Conservation (phyloP, 2,329 filamentous ascomycete species). For the Zymoseptoria pseudotritici region DNA sequence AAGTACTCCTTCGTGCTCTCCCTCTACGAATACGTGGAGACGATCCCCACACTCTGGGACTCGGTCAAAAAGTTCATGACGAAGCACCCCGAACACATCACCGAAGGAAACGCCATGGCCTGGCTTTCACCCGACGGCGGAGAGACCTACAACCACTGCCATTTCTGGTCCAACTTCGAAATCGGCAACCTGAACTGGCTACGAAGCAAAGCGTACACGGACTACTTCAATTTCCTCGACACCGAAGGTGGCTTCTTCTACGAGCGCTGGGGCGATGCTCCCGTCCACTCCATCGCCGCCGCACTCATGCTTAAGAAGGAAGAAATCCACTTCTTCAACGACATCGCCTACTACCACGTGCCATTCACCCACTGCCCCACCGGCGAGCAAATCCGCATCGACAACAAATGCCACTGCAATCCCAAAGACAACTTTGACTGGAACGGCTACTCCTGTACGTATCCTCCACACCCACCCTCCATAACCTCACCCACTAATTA, state of each 20-base stretch:
- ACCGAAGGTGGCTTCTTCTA: slow-evolving; percentile 96
- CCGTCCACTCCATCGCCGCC: slow-evolving; percentile 95
- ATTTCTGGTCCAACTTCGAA: slow-evolving; percentile 99
- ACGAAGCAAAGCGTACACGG: slow-evolving; percentile 76
- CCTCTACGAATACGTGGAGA: slow-evolving; percentile 93
- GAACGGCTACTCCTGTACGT: slow-evolving; percentile 95
- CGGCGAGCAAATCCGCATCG: slow-evolving; percentile 71
- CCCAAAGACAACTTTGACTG: slow-evolving; percentile 98
- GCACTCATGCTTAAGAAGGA: slow-evolving; percentile 81
- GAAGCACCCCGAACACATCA: slow-evolving; percentile 81
- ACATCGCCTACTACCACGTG: slow-evolving; percentile 96
- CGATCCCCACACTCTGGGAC: slow-evolving; percentile 92
- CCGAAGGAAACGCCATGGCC: slow-evolving; percentile 73
- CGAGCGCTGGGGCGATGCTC: slow-evolving; percentile 95
- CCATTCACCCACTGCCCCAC: slow-evolving; percentile 98
- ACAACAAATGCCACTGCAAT: slow-evolving; percentile 90
- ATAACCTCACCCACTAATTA: slow-evolving; percentile 1
- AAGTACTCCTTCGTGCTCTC: slow-evolving; percentile 97
- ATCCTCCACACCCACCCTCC: neutral
- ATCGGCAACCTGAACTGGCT: slow-evolving; percentile 92
- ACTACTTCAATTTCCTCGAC: slow-evolving; percentile 86
- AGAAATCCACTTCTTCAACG: slow-evolving; percentile 96
- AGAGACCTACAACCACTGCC: slow-evolving; percentile 91
- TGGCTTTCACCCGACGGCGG: slow-evolving; percentile 90
- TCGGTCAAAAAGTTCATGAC: slow-evolving; percentile 91